Evolutionary conservation across 257 asterid species (phyloP).

Genomic region (Solanum gracilifrons): DNA sequence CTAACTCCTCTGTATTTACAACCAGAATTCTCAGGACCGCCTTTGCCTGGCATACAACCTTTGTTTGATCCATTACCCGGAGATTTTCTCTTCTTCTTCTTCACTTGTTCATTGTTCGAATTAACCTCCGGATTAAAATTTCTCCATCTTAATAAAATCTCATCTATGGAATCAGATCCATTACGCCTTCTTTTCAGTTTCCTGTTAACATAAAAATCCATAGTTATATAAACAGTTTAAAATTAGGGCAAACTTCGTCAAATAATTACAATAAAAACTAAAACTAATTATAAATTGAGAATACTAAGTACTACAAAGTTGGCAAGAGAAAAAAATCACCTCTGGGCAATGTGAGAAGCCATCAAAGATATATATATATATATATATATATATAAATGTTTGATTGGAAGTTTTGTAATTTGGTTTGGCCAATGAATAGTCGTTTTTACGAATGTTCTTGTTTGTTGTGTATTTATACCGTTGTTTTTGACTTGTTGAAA

Average conservation of each 20-base stretch:
- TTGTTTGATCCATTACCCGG: conserved; percentile 3
- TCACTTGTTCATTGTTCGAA: neutral
- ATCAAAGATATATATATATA: neutral
- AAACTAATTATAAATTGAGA: neutral
- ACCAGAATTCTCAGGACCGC: conserved; percentile 19
- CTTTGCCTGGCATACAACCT: conserved; percentile 19
- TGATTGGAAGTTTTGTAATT: neutral
- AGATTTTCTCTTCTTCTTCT: neutral
- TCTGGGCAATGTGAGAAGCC: neutral
- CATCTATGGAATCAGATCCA: neutral
- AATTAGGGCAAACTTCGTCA: neutral
- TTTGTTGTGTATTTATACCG: neutral
- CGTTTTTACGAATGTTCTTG: neutral
- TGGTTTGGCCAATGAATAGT: neutral
- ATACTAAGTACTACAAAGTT: neutral
- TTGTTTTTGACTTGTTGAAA: neutral
- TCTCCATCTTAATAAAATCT: conserved; percentile 1
- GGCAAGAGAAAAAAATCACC: neutral
- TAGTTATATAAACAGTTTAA: neutral
- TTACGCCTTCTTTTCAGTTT: neutral
- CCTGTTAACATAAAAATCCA: neutral
- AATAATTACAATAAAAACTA: neutral
- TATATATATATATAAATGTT: neutral
- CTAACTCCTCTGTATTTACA: conserved; percentile 19
- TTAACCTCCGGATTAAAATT: neutral